Base-by-base conservation (phyloP, 352 stramenopile genomes). In the Phytophthora sp. region DNA sequence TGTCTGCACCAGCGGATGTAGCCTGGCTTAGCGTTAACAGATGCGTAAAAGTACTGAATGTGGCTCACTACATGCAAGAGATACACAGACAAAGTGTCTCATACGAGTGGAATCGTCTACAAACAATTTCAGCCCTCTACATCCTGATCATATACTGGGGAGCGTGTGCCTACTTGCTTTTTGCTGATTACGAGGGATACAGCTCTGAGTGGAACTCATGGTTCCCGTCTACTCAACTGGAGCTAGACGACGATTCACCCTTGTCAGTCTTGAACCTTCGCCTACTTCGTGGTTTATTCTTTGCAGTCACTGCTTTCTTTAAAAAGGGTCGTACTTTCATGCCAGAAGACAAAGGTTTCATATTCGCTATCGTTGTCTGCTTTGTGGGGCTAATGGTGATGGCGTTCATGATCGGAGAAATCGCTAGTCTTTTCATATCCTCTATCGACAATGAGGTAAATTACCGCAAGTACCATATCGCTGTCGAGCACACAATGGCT, bases 401-500 rank as follows among this genome's bases (percentile, higher is more conserved):
- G 74, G 77, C 76, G 2, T 91, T 89, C 60, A 84, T 89, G 69
- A 89, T 89, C 46, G 78, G 82, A 5, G 79, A 91, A 34, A 79
- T 88, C 30, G 79, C 82, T 2, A 86, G 72, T 28, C 54, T 91
- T 27, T 89, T 86, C 61, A 87, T 91, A 37, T 89, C 77, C 8
- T 83, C 66, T 17, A 91, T 88, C 20, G 62, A 73, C 9, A 84
- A 89, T 37, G 71, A 89, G 50, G 70, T 91, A 13, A 69, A 76
- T 12, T 91, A 88, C 48, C 79, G 76, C 17, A 89, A 88, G 37
- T 67, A 91, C 31, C 72, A 88, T 24, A 88, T 88, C 32, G 71
- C 77, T 1, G 44, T 84, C 0, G 76, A 89, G 52, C 42, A 73
- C 11, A 88, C 72, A 15, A 56, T 92, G 10, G 67, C 71, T 0